phyloP scores from a whole-genome alignment of 495 filamentous ascomycete species.

The Xylaria castorea region DNA sequence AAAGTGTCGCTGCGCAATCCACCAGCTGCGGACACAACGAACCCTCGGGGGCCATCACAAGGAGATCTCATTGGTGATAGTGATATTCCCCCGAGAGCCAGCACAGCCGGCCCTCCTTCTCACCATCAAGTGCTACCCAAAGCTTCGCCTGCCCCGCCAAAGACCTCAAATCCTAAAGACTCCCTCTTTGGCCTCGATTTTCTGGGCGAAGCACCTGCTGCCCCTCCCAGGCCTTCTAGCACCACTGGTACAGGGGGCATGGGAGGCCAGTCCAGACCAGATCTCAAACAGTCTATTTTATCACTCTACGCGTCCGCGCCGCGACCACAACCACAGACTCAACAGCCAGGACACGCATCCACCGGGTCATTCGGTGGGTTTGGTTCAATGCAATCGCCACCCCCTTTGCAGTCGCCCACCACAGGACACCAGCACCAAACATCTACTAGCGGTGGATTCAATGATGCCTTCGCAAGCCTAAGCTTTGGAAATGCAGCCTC shows the following conservation, averaged over 20 bases:
- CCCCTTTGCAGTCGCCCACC: slow-evolving; percentile 47
- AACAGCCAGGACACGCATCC: slow-evolving; percentile 56
- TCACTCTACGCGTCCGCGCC: slow-evolving; percentile 91
- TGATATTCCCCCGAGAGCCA: slow-evolving; percentile 55
- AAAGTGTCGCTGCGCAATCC: slow-evolving; percentile 54
- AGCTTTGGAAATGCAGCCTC: slow-evolving; percentile 68
- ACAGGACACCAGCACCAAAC: slow-evolving; percentile 51
- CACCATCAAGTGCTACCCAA: slow-evolving; percentile 68
- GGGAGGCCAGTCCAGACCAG: slow-evolving; percentile 77
- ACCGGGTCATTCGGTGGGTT: slow-evolving; percentile 61
- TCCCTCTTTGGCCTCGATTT: slow-evolving; percentile 94
- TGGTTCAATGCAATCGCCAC: slow-evolving; percentile 63
- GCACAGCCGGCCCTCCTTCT: slow-evolving; percentile 69
- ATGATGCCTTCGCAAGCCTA: slow-evolving; percentile 86
- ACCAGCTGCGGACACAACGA: slow-evolving; percentile 41
- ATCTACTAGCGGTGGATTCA: slow-evolving; percentile 71
- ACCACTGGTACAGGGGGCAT: slow-evolving; percentile 66
- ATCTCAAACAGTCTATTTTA: slow-evolving; percentile 95
- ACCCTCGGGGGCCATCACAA: slow-evolving; percentile 47
- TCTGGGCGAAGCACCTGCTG: slow-evolving; percentile 72
- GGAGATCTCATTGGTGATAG: slow-evolving; percentile 59
- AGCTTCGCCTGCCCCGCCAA: slow-evolving; percentile 65
- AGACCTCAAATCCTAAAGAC: slow-evolving; percentile 67
- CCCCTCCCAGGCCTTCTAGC: slow-evolving; percentile 75
- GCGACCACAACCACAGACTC: slow-evolving; percentile 65